Base-by-base conservation (phyloP, 495 filamentous ascomycete species). In the Xylaria castorea region DNA sequence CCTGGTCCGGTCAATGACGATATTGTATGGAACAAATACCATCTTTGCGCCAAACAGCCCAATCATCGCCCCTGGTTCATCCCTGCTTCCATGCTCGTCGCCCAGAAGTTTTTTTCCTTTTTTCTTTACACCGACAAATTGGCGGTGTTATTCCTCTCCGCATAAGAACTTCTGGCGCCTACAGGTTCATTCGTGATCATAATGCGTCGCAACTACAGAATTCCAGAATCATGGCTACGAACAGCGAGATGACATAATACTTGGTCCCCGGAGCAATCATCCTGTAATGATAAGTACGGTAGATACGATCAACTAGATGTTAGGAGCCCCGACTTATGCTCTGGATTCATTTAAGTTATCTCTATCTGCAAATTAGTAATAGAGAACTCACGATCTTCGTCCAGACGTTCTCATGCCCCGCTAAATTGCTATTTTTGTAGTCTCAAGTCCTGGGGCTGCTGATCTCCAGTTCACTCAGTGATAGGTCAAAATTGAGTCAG, bases 231-330 rank as follows among this genome's bases (percentile, higher is more conserved):
- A 34, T 25, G 30, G 62, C 40, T 44, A 65, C 27, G 32, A 11
- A 30, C 14, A 48, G 62, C 40, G 42, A 46, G 62, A 42, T 65
- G 42, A 65, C 42, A 25, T 65, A 65, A 65, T 65, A n/a, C 22
- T 65, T 38, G 42, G 51, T 16, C 12, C 51, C 53, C 53, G 53
- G 53, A 57, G 27, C 27, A 57, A 6, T 6, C 30, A 30, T 30
- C 22, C 53, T 27, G 27, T 32, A 18, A 32, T 55, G 12, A n/a
- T n/a, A 3, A 32, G 9, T n/a, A 2, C 6, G 14, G 30, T 9
- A 55, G 22, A 30, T 14, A 22, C 25, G 6, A 55, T 55, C 51
- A 16, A 27, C 12, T 27, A 11, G 53, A 12, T 18, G 53, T 2
- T 18, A 7, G 5, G 53, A 32, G 27, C 53, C 25, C 9, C 53